These are phyloP conservation scores for Candida schatavii DNA, from an alignment of 805 yeast genomes.

Conservation along the genomic window DNA sequence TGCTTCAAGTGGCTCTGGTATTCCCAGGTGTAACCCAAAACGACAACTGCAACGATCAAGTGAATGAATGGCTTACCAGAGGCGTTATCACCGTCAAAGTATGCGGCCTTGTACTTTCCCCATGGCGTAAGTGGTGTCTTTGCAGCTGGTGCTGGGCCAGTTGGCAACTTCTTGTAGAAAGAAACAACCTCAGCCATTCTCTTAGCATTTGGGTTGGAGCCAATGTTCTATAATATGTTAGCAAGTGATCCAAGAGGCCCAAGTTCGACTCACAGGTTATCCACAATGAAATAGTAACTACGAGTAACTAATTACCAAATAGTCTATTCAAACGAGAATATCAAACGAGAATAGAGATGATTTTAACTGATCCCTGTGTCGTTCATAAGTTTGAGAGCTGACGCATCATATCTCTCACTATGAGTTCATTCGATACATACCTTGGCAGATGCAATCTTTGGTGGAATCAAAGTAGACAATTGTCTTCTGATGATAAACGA, in stretches of 20 bases:
- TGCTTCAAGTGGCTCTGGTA: conserved; percentile 81
- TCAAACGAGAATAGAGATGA: too few relatives aligned
- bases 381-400: too few relatives aligned
- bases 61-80: conserved; percentile 82
- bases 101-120: conserved; percentile 81
- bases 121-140: conserved; percentile 63
- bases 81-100: conserved; percentile 80
- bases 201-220: conserved; percentile 94
- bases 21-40: conserved; percentile 86
- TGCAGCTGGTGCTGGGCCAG: conserved; percentile 80
- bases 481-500: conserved; percentile 88
- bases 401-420: too few relatives aligned
- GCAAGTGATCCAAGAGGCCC: too few relatives aligned
- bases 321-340: too few relatives aligned
- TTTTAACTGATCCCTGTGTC: too few relatives aligned
- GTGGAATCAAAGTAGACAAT: conserved; percentile 94
- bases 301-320: background rate
- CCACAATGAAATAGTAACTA: too few relatives aligned
- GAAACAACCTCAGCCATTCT: conserved; percentile 93
- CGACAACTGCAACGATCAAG: conserved; percentile 62
- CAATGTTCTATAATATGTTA: conserved; percentile 62
- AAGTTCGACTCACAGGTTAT: too few relatives aligned
- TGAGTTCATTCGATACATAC: too few relatives aligned
- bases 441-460: conserved; percentile 95
- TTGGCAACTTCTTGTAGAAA: conserved; percentile 94